These are phyloP conservation scores for Cucurbita moschata DNA, from an alignment of 306 rosid species.

Conservation along the genomic window DNA sequence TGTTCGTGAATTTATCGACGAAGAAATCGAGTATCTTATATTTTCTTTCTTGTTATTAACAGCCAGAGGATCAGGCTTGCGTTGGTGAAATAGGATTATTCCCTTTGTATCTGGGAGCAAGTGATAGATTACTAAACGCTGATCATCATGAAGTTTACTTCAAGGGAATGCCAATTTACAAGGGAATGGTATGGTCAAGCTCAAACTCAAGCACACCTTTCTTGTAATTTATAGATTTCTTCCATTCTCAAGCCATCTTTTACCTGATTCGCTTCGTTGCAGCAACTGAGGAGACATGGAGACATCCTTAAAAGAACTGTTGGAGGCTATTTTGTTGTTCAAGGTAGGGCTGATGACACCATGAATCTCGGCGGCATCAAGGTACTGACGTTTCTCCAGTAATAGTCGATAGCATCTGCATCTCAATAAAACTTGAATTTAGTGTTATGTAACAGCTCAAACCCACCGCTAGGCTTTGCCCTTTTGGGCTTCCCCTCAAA, in stretches of 20 bases:
- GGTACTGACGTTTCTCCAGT: constrained; percentile 16
- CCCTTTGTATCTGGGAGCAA: constrained; percentile 48
- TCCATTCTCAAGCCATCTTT: neutral
- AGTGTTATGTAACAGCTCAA: too few relatives aligned
- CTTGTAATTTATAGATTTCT: neutral
- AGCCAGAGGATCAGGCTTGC: constrained; percentile 65
- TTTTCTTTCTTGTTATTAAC: constrained; percentile 16
- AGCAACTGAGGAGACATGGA: constrained; percentile 81
- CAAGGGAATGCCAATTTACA: constrained; percentile 67
- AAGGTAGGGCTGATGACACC: constrained; percentile 92
- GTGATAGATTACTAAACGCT: constrained; percentile 58
- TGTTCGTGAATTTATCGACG: neutral
- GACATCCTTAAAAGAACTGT: constrained; percentile 56
- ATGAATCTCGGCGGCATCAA: constrained; percentile 96
- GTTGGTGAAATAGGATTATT: constrained; percentile 66
- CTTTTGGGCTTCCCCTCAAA: too few relatives aligned
- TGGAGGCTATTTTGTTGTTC: constrained; percentile 52
- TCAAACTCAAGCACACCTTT: neutral
- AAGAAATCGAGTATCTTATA: neutral
- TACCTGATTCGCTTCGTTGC: constrained; percentile 14
- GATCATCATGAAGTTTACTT: constrained; percentile 60
- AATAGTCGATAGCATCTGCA: neutral
- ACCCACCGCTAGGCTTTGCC: too few relatives aligned
- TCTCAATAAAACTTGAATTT: too few relatives aligned
- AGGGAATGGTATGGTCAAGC: constrained; percentile 42